Conservation (phyloP, 768 basidiomycete species). For the Trametes sanguinea region DNA sequence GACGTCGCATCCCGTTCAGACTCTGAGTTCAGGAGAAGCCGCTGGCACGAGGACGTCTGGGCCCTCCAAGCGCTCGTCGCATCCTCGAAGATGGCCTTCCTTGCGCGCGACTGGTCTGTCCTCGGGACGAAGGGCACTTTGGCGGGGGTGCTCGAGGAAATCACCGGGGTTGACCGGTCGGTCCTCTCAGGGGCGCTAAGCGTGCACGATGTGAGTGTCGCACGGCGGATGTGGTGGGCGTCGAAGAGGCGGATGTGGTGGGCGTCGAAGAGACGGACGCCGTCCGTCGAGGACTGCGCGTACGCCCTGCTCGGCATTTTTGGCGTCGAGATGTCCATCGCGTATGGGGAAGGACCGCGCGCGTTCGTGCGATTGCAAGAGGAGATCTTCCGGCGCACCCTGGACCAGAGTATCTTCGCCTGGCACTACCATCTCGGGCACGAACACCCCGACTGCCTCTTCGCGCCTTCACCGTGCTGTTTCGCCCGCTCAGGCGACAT, state of each 20-base stretch:
- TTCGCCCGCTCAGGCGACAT: not conserved
- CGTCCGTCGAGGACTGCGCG: not conserved
- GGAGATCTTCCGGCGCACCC: not conserved
- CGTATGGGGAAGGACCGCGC: not conserved
- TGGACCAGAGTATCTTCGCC: not conserved
- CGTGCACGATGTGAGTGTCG: not conserved
- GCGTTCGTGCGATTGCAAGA: slow-evolving; percentile 6
- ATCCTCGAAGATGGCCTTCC: not conserved
- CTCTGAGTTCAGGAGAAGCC: not conserved
- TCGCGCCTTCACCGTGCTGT: not conserved
- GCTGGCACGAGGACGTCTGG: slow-evolving; percentile 1
- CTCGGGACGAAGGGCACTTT: slow-evolving; percentile 1
- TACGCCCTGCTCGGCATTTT: slow-evolving; percentile 13
- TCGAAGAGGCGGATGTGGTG: slow-evolving; percentile 10
- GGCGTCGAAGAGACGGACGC: not conserved
- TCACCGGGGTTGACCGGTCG: not conserved
- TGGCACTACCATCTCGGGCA: slow-evolving; percentile 5
- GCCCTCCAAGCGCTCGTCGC: not conserved
- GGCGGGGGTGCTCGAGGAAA: not conserved
- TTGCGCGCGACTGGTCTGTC: not conserved
- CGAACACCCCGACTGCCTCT: not conserved
- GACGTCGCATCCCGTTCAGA: not conserved
- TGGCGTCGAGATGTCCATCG: not conserved
- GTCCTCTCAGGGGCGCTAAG: not conserved
- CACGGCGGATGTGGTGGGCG: slow-evolving; percentile 14